Conservation (phyloP, 768 basidiomycete species). For the Omphalotus guepiniiformis region DNA sequence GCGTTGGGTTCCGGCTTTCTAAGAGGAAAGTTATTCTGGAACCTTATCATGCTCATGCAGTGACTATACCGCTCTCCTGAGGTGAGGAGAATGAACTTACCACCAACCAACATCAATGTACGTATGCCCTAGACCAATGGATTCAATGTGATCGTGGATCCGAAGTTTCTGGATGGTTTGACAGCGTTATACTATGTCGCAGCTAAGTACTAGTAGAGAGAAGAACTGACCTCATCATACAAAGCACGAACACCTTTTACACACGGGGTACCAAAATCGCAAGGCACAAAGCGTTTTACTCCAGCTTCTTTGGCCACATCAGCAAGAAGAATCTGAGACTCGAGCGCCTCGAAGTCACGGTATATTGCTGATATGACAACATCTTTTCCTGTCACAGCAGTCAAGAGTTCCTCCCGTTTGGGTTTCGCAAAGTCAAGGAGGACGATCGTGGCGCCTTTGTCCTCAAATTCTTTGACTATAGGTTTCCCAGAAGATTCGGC, state of each 20-base stretch:
- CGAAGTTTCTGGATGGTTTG: neutral
- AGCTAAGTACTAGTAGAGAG: neutral
- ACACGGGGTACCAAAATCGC: neutral
- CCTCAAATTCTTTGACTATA: neutral
- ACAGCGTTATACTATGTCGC: neutral
- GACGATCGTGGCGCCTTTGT: neutral
- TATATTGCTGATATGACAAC: neutral
- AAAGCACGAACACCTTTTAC: neutral
- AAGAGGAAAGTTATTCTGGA: neutral
- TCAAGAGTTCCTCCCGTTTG: neutral
- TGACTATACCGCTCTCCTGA: neutral
- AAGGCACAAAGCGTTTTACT: slow-evolving; percentile 4
- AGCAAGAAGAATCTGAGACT: slow-evolving; percentile 17
- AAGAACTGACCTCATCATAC: neutral
- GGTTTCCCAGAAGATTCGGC: neutral
- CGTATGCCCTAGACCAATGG: neutral
- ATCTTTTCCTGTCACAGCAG: neutral
- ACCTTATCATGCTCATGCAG: neutral
- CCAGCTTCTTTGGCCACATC: slow-evolving; percentile 24
- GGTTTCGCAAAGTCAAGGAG: neutral
- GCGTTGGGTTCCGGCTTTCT: neutral
- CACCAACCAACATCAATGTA: slow-evolving; percentile 1
- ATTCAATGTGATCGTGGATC: neutral
- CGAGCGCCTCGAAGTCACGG: neutral
- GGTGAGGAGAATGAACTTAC: neutral